Conservation (phyloP, 2,329 filamentous ascomycete species). For the Phialocephala sp. region DNA sequence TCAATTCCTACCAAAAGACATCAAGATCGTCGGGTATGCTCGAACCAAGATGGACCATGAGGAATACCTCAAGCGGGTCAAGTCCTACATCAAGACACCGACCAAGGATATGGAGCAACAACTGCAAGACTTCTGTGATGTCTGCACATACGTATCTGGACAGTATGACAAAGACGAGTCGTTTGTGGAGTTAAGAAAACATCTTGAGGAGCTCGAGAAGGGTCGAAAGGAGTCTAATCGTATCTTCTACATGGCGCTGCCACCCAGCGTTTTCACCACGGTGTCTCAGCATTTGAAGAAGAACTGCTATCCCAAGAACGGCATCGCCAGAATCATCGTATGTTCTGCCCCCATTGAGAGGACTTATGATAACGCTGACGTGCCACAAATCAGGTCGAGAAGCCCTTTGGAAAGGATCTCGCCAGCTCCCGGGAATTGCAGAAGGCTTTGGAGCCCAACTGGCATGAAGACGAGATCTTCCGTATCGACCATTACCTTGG, state of each 20-base stretch:
- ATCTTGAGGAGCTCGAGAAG: conserved; percentile 84
- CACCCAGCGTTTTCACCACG: conserved; percentile 96
- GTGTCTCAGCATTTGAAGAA: conserved; percentile 97
- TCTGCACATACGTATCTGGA: conserved; percentile 94
- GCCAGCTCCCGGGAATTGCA: conserved; percentile 93
- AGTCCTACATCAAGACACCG: conserved; percentile 98
- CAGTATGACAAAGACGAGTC: conserved; percentile 98
- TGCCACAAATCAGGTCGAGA: conserved; percentile 75
- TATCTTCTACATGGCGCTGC: conserved; percentile 99
- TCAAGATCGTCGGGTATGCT: conserved; percentile 97
- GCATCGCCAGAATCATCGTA: conserved; percentile 93
- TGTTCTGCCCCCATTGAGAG: conserved; percentile 43
- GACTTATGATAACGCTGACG: conserved; percentile 32
- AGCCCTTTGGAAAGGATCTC: conserved; percentile 98
- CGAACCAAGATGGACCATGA: conserved; percentile 99
- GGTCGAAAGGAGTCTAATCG: conserved; percentile 84
- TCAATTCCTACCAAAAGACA: conserved; percentile 96
- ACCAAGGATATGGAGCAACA: conserved; percentile 98
- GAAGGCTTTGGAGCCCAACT: conserved; percentile 93
- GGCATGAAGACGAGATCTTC: conserved; percentile 99
- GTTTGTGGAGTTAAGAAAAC: conserved; percentile 83
- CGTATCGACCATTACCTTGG: conserved; percentile 99
- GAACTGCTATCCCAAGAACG: conserved; percentile 92
- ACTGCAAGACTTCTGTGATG: conserved; percentile 83
- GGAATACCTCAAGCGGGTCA: conserved; percentile 92